Evolutionary conservation across 306 rosid species (phyloP).

Genomic region (Cucurbita maxima): DNA sequence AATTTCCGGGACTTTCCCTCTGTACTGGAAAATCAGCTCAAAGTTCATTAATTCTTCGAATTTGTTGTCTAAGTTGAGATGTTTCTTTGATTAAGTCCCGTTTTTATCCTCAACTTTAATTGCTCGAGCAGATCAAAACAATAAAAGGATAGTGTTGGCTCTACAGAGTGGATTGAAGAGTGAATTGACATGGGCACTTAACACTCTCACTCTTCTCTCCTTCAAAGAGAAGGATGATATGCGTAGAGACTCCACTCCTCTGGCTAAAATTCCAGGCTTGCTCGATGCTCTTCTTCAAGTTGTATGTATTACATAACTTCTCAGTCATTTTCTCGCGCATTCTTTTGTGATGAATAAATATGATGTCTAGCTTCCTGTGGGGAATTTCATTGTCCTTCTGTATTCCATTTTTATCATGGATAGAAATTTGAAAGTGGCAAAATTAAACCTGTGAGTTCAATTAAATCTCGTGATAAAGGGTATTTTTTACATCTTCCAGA

Average conservation of each 20-base stretch:
- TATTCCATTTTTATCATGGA: too few relatives aligned
- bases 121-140: slow-evolving; percentile 64
- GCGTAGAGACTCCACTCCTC: slow-evolving; percentile 74
- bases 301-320: slow-evolving; percentile 34
- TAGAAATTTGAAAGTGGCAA: background rate
- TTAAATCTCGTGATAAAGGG: background rate
- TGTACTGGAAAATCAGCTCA: background rate
- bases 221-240: slow-evolving; percentile 89
- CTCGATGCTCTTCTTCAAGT: slow-evolving; percentile 95
- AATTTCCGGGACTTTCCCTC: background rate
- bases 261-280: slow-evolving; percentile 77
- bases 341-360: background rate
- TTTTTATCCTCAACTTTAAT: background rate
- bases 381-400: too few relatives aligned
- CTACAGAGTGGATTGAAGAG: slow-evolving; percentile 96
- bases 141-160: slow-evolving; percentile 81
- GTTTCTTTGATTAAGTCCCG: background rate
- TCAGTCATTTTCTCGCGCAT: background rate
- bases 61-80: background rate
- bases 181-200: slow-evolving; percentile 92
- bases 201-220: slow-evolving; percentile 76
- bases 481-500: slow-evolving; percentile 26
- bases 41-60: background rate
- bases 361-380: background rate
- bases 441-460: background rate